These are phyloP conservation scores for Paecilomyces variotii DNA, from an alignment of 2,329 filamentous ascomycete species.

Conservation along the genomic window DNA sequence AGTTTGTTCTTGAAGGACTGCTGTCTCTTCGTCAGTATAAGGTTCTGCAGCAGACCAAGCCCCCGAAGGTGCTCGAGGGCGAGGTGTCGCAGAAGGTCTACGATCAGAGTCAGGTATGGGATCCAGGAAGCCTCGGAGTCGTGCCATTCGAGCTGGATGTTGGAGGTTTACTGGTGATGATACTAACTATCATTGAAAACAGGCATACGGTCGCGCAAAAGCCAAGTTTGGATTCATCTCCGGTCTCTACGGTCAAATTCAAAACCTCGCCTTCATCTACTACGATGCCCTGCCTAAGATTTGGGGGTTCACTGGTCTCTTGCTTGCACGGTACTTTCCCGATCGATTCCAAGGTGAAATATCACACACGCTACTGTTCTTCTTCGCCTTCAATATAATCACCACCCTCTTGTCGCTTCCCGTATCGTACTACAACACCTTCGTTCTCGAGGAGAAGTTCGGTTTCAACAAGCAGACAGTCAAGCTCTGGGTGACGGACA, in stretches of 20 bases:
- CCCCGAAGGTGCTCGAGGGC: conserved; percentile 77
- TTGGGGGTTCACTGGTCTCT: conserved; percentile 71
- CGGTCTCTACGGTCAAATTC: conserved; percentile 75
- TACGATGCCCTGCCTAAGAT: conserved; percentile 85
- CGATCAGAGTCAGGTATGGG: conserved; percentile 73
- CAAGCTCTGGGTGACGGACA: conserved; percentile 77
- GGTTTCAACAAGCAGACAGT: conserved; percentile 98
- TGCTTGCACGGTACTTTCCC: conserved; percentile 68
- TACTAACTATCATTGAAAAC: conserved; percentile 2
- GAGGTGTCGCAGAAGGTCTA: conserved; percentile 87
- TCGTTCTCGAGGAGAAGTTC: conserved; percentile 92
- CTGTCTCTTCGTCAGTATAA: conserved; percentile 85
- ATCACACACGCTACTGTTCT: conserved; percentile 83
- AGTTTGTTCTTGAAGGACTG: conserved; percentile 85
- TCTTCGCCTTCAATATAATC: conserved; percentile 76
- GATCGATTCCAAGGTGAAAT: conserved; percentile 83
- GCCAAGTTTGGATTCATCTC: conserved; percentile 78
- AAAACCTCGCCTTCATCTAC: conserved; percentile 83
- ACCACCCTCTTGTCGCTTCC: conserved; percentile 74
- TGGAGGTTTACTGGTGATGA: neutral
- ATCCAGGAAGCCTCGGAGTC: neutral
- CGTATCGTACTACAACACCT: conserved; percentile 81
- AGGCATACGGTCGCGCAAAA: conserved; percentile 92
- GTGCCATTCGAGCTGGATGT: neutral
- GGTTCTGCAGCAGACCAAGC: conserved; percentile 68